Evolutionary conservation across 306 rosid genomes (phyloP), one percentile per base, ranked within the genome.

Genomic region (Argentina anserina): DNA sequence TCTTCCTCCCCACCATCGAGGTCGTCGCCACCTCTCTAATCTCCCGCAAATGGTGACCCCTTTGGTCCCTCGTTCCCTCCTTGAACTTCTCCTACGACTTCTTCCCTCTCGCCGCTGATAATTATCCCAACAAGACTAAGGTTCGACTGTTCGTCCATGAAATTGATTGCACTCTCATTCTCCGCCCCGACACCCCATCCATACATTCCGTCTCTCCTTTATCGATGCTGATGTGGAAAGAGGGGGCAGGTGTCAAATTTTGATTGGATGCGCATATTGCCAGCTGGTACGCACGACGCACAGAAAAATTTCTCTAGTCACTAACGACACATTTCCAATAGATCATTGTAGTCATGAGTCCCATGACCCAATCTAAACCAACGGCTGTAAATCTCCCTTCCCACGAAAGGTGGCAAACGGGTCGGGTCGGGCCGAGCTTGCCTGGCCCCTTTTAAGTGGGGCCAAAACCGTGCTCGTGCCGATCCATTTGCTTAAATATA

Each of bases 1-100:
- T 12, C 26, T 50, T 50, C 11, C 26, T n/a, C 56, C 1, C 2
- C 34, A 49, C 31, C 7, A 5, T 21, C 25, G 34, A 21, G 3
- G 15, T 46, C 15, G 13, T 69, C 46, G 45, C n/a, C 36, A 50
- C 63, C 17, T n/a, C 45, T 2, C 46, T 69, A 33, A 50, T 69
- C 31, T 69, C 73, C 60, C 60, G 52, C 17, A 68, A 46, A 47
- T 68, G 72, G 60, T 28, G 43, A n/a, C 20, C 59, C 18, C 47
- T 69, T 23, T 69, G 73, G 73, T 33, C 34, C n/a, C 62, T 40
- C 12, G 9, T 50, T 4, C 73, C 62, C 21, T 49, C 46, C 62
- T 23, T 69, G n/a, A 4, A 50, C n/a, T 69, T 49, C 45, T 7
- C 5, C 13, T n/a, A 33, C 62, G 45, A 69, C 31, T n/a, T 69